phyloP scores from a whole-genome alignment of 495 filamentous ascomycete genomes.

The Penicillium goetzii region DNA sequence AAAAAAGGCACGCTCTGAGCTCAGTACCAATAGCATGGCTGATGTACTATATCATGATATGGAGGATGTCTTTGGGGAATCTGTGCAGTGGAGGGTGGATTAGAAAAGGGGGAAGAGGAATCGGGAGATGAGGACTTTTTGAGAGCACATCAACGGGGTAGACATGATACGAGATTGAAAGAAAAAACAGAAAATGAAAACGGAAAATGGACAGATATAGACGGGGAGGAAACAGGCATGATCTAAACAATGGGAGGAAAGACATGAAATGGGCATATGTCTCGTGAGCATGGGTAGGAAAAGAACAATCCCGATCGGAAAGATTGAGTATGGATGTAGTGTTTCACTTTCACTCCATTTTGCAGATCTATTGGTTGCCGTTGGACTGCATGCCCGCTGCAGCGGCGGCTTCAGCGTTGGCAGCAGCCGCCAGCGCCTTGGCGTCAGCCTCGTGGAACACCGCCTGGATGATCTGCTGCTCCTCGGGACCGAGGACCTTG shows the following conservation, averaged over 20 bases:
- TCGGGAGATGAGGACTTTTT: slow-evolving; percentile 37
- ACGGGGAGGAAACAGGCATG: slow-evolving; percentile 29
- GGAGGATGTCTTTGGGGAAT: slow-evolving; percentile 32
- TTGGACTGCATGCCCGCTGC: slow-evolving; percentile 43
- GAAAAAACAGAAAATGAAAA: slow-evolving; percentile 7
- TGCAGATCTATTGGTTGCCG: slow-evolving; percentile 38
- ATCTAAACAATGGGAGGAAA: slow-evolving; percentile 34
- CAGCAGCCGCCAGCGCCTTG: slow-evolving; percentile 50
- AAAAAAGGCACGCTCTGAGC: slow-evolving; percentile 3
- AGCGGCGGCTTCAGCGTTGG: slow-evolving; percentile 44
- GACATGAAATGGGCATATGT: slow-evolving; percentile 44
- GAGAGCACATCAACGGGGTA: slow-evolving; percentile 34
- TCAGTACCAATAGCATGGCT: slow-evolving; percentile 27
- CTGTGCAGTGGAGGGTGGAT: slow-evolving; percentile 38
- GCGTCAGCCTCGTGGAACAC: slow-evolving; percentile 81
- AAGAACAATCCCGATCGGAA: slow-evolving; percentile 11
- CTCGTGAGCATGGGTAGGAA: slow-evolving; percentile 35
- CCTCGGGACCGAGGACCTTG: slow-evolving; percentile 74
- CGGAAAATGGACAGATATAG: slow-evolving; percentile 26
- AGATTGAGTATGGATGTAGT: slow-evolving; percentile 13
- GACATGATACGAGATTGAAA: slow-evolving; percentile 26
- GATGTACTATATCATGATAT: slow-evolving; percentile 36
- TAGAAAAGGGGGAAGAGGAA: slow-evolving; percentile 19
- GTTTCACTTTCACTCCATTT: slow-evolving; percentile 13
- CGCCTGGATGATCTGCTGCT: slow-evolving; percentile 77